Base-by-base conservation (phyloP, 2,329 filamentous ascomycete genomes). In the Trichoderma arundinaceum region DNA sequence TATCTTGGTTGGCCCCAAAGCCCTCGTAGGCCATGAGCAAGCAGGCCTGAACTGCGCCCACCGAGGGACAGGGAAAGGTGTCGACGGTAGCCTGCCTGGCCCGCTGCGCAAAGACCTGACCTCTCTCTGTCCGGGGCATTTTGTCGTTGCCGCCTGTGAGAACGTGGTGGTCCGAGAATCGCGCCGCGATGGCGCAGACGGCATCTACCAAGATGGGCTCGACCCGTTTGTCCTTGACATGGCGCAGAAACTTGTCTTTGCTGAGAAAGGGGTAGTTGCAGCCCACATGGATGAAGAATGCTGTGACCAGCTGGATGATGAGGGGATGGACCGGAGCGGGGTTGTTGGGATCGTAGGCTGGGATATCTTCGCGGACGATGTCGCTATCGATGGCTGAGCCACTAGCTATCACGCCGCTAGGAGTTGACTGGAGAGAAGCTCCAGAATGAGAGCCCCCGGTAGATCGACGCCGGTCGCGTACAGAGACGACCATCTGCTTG, bases 401-500 rank as follows among this genome's bases (percentile, higher is more conserved):
- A 79, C 81, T 72, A 41, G 76, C 74, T 17, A 73, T 67, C 5
- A 72, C 49, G 49, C 73, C 76, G 53, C 75, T 78, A 5, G 75
- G 75, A 4, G 73, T 72, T 1, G 83, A 82, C 19, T 80, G 73
- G 0, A 85, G 83, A 0, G 85, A 86, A 0, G 82, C 79, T 8
- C 77, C 81, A 0, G 87, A 86, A 53, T 86, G 84, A 17, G 86
- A 89, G 58, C 82, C 83, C 7, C 79, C 81, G 8, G 82, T 84
- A 60, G 88, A 88, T 28, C 84, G 83, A 28, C 88, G 84, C 66
- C 87, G 82, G 67, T 90, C 88, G 66, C 89, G 85, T 35, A 94
- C 87, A 62, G 90, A 89, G 66, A 91, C 89, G 32, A 96, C 91
- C 92, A 96, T 96, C 76, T 96, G 92, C 77, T 96, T 96, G 79